phyloP scores from a whole-genome alignment of 2,329 filamentous ascomycete genomes.

The Tolypocladium album region DNA sequence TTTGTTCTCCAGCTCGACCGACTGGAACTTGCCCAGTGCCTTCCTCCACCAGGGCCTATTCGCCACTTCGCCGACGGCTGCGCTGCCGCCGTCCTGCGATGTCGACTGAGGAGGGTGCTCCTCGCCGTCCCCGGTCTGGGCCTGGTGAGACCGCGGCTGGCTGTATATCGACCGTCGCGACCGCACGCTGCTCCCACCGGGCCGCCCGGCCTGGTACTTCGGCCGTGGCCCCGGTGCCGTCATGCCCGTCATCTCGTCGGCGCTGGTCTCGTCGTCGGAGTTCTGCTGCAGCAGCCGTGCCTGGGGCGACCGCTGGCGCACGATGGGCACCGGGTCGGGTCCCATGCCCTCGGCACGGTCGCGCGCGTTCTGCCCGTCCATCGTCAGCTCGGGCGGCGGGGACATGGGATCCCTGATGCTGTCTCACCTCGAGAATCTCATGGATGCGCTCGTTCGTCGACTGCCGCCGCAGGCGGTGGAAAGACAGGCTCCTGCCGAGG shows the following conservation, averaged over 20 bases:
- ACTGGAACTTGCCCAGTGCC: constrained; percentile 37
- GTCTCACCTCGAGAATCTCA: constrained; percentile 34
- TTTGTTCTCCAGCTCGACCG: constrained; percentile 75
- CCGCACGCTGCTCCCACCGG: constrained; percentile 7
- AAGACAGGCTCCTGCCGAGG: constrained; percentile 4
- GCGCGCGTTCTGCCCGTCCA: constrained; percentile 25
- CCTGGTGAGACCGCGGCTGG: constrained; percentile 6
- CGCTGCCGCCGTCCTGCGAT: constrained; percentile 2
- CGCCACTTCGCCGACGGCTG: constrained; percentile 5
- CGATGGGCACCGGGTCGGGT: constrained; percentile 9
- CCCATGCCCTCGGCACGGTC: constrained; percentile 31
- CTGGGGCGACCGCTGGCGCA: background rate
- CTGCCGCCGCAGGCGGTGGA: constrained; percentile 12
- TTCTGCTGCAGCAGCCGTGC: background rate
- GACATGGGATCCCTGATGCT: background rate
- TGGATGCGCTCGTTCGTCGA: constrained; percentile 30
- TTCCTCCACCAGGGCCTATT: constrained; percentile 38
- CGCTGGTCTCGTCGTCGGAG: constrained; percentile 10
- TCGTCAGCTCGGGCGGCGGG: background rate
- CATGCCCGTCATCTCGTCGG: constrained; percentile 32
- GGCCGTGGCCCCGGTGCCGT: constrained; percentile 20
- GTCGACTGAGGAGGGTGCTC: background rate
- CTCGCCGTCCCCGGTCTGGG: background rate
- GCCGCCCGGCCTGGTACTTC: constrained; percentile 28
- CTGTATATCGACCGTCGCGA: constrained; percentile 7